These are phyloP conservation scores for Neopestalotiopsis sp. DNA, from an alignment of 2,329 filamentous ascomycete genomes.

Conservation along the genomic window DNA sequence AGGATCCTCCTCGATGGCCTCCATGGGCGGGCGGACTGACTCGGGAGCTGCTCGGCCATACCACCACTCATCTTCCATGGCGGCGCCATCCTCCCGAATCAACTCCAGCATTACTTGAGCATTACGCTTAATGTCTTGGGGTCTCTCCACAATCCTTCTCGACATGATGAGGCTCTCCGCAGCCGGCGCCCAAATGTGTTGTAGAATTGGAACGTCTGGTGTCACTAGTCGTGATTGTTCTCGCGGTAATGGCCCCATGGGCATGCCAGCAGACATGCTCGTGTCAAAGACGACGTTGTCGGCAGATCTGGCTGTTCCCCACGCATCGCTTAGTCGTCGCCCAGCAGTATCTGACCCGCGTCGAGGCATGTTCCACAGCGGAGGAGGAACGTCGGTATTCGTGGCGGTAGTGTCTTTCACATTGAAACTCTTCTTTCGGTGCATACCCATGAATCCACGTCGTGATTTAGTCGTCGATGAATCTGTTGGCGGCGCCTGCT, in stretches of 20 bases:
- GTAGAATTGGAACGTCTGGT: constrained; percentile 60
- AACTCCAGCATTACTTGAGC: constrained; percentile 66
- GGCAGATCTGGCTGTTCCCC: constrained; percentile 22
- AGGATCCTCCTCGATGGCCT: constrained; percentile 58
- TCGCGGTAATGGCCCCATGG: constrained; percentile 59
- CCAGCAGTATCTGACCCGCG: constrained; percentile 32
- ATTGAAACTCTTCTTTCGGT: constrained; percentile 58
- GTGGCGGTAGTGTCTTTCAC: constrained; percentile 35
- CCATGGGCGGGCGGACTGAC: constrained; percentile 56
- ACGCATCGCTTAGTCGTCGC: constrained; percentile 34
- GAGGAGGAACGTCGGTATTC: constrained; percentile 4
- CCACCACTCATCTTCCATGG: constrained; percentile 67
- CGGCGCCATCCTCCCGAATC: constrained; percentile 65
- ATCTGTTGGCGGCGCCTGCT: constrained; percentile 42
- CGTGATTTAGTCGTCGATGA: constrained; percentile 51
- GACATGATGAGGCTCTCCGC: constrained; percentile 67
- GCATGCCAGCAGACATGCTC: constrained; percentile 64
- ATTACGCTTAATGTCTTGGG: constrained; percentile 67
- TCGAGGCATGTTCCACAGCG: constrained; percentile 25
- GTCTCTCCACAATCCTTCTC: constrained; percentile 60
- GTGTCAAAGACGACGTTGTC: constrained; percentile 60
- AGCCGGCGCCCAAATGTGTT: constrained; percentile 66
- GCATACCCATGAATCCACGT: constrained; percentile 57
- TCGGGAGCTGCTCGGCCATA: constrained; percentile 60
- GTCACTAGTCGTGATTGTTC: constrained; percentile 58